Evolutionary conservation across 1,284 basidiomycete species (phyloP), one percentile per base, ranked within the genome.

Genomic region (Wallemia mellicola): DNA sequence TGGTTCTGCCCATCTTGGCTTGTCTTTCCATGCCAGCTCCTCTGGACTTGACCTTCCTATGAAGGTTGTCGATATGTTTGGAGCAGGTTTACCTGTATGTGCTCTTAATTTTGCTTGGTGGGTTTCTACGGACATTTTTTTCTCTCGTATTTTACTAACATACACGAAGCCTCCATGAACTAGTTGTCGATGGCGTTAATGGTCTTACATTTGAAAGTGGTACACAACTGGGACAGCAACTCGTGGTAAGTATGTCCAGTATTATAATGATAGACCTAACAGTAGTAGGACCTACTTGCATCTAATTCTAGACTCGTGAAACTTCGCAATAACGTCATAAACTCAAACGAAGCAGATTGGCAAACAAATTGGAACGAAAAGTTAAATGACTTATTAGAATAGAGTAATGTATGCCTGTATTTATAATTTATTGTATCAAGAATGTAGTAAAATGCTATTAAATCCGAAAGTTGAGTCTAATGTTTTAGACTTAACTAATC

Each of bases 21-120:
- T 98, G 58, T 87, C 81, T 61, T 73, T 99, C 60, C 94, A 99
- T 69, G 79, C 81, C 19, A 88, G 85, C 68, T 89, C 86, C 0
- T 92, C 86, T 0, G 84, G 79, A 0, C 72, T 92, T 56, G 94
- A 99, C 70, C 73, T 99, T 59, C 94, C 94, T 1, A 99, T 99
- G 94, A 99, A 99, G 71, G 82, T 99, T 9, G 91, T 99, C 1
- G 94, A 99, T 69, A 96, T 98, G 94, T 94, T 98, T 70, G 94
- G 94, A 0, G 96, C 89, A 64, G 82, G 80, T 1, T 73, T 95
- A 59, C 91, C 91, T 0, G 94, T 96, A 2, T 84, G 91, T 63
- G 91, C 94, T 0, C 74, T 89, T 7, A 75, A 81, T 54, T 99
- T 95, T 67, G 73, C 75, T 33, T 94, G n/a, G n/a, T n/a, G n/a